Evolutionary conservation across 2,329 filamentous ascomycete species (phyloP), one percentile per base, ranked within the genome.

Genomic region (Alternaria postmessia): DNA sequence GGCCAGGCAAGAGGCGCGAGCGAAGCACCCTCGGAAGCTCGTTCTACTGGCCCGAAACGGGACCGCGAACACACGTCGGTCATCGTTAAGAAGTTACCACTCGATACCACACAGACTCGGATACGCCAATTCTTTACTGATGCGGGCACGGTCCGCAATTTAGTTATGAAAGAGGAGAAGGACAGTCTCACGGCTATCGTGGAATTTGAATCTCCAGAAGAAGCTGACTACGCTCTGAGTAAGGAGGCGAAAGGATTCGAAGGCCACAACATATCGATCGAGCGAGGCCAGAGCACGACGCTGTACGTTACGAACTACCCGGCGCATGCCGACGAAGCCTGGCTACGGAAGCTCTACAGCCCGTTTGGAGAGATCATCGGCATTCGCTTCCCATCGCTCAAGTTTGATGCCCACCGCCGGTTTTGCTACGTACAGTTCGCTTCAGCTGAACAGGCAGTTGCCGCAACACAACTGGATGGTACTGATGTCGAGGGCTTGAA

Each of bases 381-480:
- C 71, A 86, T 98, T 53, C 90, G 95, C 22, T 95, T 95, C 80
- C 95, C 95, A 2, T 97, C 93, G 57, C 86, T 99, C 52, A 96
- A 96, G 76, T 93, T 86, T 78, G 94, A 97, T 72, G 89, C 90
- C 2, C 89, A 92, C 69, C 91, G 95, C 32, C 90, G 95, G 24
- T 99, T 99, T 81, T 97, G 94, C 81, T 99, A 99, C 77, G 85
- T 97, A 7, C 92, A 96, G n/a, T 97, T 97, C 75, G 85, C 88
- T 48, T 87, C 88, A 16, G 62, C 71, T 12, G 68, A 74, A 12
- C 65, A 74, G 49, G 77, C 78, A 1, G 51, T 71, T 24, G 72
- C 75, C 49, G 94, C 94, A 1, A 90, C 89, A 0, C 81, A 87
- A 59, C 85, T 97, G 49, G 86, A 97, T 72, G 90, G 90, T 26